Conservation (phyloP, 345 rosid genomes). For the Populus pruinosa region DNA sequence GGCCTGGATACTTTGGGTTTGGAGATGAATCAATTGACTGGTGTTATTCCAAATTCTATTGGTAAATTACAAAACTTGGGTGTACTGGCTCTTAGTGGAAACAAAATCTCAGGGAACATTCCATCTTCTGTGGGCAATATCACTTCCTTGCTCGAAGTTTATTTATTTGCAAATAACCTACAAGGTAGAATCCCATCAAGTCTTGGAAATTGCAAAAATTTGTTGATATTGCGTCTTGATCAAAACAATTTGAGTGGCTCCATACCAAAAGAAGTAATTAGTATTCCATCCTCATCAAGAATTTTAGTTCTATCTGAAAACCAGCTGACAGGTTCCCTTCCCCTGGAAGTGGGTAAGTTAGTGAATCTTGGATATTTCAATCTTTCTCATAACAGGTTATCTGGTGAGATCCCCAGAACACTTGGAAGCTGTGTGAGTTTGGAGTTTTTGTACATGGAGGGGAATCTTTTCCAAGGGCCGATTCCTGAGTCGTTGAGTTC, state of each 20-base stretch:
- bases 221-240: not conserved
- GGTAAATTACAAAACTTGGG: not conserved
- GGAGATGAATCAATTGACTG: not conserved
- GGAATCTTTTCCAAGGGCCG: constrained; percentile 9
- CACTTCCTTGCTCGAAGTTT: not conserved
- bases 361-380: not conserved
- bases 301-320: not conserved
- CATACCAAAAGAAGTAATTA: not conserved
- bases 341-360: not conserved
- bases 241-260: not conserved
- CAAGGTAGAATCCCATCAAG: not conserved
- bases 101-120: not conserved
- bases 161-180: not conserved
- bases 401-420: constrained; percentile 7
- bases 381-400: not conserved
- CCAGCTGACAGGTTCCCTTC: not conserved
- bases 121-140: not conserved
- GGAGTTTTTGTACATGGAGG: not conserved
- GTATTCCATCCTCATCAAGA: not conserved
- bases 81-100: not conserved
- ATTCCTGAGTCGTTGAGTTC: constrained; percentile 2
- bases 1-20: not conserved
- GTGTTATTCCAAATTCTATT: not conserved
- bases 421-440: constrained; percentile 10
- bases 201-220: not conserved